Evolutionary conservation across 306 rosid species (phyloP), one percentile per base, ranked within the genome.

Genomic region (Prunus mira): DNA sequence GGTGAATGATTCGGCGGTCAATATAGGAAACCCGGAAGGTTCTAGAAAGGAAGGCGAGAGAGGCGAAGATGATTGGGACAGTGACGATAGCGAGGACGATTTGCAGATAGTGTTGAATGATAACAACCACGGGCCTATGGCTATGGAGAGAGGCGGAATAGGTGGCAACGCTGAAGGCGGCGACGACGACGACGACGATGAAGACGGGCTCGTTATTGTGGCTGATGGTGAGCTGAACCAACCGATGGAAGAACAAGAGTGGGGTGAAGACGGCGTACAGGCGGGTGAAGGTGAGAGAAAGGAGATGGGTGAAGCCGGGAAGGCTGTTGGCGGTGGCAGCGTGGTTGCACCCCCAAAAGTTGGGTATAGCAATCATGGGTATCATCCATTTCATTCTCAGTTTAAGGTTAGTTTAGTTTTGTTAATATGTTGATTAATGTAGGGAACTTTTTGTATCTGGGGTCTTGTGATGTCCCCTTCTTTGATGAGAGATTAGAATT

Each of bases 351-450:
- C 75, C 3, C 87, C 92, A 1, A 96, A 96, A 84, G 63, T 83
- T 83, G 97, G 93, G 73, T 96, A 83, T 87, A 90, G 91, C 86
- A 89, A 27, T 89, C 93, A 90, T 85, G 93, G 84, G 46, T 96
- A 82, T 81, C 97, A 93, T 85, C 97, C 93, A 51, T 92, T 90
- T 91, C 98, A 91, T 92, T 96, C 99, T 45, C 99, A 91, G 91
- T 96, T 88, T 83, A 96, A 96, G 99, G 99, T 96, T 79, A 89
- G 97, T 91, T 74, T 74, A 74, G 78, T 20, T 74, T 89, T 80
- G 81, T 76, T 76, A 54, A 68, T 78, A 79, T 84, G 86, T 72
- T 86, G 81, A 72, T 78, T 75, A 67, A 72, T 78, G 70, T 74
- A 56, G 84, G 80, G 80, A 66, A 51, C 65, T 78, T 13, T 69